Evolutionary conservation across 179 eudicot species (phyloP).

Genomic region (Nepenthes alata): DNA sequence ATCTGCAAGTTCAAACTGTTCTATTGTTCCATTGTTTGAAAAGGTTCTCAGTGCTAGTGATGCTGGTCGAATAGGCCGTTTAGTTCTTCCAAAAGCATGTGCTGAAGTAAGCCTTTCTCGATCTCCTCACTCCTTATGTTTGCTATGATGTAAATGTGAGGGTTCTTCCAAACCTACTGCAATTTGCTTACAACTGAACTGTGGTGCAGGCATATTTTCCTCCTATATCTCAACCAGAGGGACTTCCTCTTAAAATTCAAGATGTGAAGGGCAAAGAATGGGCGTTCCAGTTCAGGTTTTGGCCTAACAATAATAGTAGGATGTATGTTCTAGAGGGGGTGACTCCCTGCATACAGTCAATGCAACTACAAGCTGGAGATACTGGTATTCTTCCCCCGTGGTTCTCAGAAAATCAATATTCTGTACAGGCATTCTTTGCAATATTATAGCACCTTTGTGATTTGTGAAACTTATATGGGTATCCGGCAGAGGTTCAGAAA

Average conservation of each 20-base stretch:
- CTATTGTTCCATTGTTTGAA: conserved; percentile 84
- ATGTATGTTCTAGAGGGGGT: conserved; percentile 99
- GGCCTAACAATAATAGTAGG: conserved; percentile 99
- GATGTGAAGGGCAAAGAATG: conserved; percentile 97
- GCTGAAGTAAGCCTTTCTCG: conserved; percentile 69
- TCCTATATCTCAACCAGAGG: conserved; percentile 93
- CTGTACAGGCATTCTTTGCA: neutral
- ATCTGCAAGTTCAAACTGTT: conserved; percentile 68
- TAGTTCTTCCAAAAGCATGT: conserved; percentile 99
- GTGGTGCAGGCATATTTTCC: conserved; percentile 87
- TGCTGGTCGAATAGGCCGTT: conserved; percentile 98
- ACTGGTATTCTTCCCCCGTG: conserved; percentile 46
- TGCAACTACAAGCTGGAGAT: conserved; percentile 99
- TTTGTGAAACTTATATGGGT: neutral
- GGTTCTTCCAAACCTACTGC: conserved; percentile 3
- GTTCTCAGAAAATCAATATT: neutral
- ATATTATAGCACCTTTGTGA: neutral
- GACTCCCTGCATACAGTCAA: conserved; percentile 93
- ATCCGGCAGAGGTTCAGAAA: neutral
- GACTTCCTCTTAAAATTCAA: conserved; percentile 89
- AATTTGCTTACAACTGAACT: conserved; percentile 10
- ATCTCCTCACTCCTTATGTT: conserved; percentile 1
- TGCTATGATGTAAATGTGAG: neutral
- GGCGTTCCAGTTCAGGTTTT: conserved; percentile 95
- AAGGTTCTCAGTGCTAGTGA: conserved; percentile 98